Evolutionary conservation across 2,329 filamentous ascomycete genomes (phyloP).

Genomic region (Aureobasidium sp.): DNA sequence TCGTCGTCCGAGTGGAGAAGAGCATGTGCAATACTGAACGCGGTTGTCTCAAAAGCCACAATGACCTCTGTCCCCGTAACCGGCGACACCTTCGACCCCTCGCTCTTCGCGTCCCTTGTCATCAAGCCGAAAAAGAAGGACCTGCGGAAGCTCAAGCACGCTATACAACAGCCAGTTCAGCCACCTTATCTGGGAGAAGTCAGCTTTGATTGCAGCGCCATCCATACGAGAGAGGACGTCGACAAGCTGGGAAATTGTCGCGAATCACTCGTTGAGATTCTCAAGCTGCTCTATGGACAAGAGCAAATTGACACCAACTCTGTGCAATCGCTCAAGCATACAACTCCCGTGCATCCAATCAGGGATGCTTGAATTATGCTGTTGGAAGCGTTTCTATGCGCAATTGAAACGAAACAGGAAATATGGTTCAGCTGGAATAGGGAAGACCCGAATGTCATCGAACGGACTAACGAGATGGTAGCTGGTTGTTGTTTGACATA

Average conservation of each 20-base stretch:
- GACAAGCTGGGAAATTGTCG: neutral
- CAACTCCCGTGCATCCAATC: neutral
- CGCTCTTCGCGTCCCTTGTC: neutral
- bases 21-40: neutral
- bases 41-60: neutral
- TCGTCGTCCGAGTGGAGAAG: neutral
- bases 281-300: neutral
- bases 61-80: neutral
- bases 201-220: neutral
- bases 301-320: too few species aligned
- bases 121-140: neutral
- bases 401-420: neutral
- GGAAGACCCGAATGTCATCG: neutral
- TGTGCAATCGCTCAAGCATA: neutral
- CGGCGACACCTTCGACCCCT: neutral
- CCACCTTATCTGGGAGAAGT: neutral
- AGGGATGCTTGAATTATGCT: neutral
- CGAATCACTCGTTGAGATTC: neutral
- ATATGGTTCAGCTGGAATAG: neutral
- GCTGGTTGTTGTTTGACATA: neutral
- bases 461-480: neutral
- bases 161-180: neutral
- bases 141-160: neutral
- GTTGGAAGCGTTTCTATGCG: neutral
- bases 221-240: neutral